These are phyloP conservation scores for Geotrichum europaeum DNA, from an alignment of 1,139 yeast species.

Conservation along the genomic window DNA sequence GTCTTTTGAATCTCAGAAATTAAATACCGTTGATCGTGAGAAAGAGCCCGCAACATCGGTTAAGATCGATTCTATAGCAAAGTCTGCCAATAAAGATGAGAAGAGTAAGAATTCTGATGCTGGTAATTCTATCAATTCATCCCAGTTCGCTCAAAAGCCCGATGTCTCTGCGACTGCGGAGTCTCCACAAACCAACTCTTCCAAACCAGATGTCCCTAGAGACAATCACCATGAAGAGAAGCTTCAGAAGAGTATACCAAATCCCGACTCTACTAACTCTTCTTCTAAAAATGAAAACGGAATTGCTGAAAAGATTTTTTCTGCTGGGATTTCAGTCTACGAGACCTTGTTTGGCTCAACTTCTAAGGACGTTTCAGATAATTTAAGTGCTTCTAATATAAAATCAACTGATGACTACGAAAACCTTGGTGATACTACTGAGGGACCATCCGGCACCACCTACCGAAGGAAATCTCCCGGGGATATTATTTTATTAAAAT, in stretches of 20 bases:
- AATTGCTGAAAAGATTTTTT: neutral
- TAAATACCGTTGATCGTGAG: neutral
- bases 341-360: neutral
- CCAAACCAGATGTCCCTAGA: too few relatives aligned
- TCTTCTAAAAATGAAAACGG: neutral
- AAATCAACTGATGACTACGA: neutral
- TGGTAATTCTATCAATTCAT: too few relatives aligned
- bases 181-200: too few relatives aligned
- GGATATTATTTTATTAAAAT: neutral
- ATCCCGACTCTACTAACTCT: neutral
- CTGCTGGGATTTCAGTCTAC: neutral
- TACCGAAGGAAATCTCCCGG: neutral
- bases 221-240: neutral
- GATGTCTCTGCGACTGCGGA: too few relatives aligned
- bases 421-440: neutral
- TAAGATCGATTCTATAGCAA: too few relatives aligned
- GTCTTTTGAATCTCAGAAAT: neutral
- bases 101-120: neutral
- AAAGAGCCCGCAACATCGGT: neutral
- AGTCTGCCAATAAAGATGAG: neutral
- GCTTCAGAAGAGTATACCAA: neutral
- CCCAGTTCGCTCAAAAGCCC: too few relatives aligned
- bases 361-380: neutral
- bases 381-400: neutral
- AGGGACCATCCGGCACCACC: constrained; percentile 9